phyloP scores from a whole-genome alignment of 2,329 filamentous ascomycete species.

The Scopulariopsis brevicaulis region DNA sequence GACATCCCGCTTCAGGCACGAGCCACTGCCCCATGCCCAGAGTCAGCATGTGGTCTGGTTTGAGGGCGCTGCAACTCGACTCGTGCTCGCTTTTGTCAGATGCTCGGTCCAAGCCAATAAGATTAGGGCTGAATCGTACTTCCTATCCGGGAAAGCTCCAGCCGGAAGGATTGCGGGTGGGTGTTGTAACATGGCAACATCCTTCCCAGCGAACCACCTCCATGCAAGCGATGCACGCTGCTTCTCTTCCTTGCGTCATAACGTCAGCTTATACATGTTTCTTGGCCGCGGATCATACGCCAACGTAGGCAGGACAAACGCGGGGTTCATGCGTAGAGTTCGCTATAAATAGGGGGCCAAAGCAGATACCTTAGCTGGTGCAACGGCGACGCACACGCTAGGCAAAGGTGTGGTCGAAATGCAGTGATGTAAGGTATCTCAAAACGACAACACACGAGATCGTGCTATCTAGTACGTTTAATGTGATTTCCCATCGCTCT shows the following conservation, averaged over 20 bases:
- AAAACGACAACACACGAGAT: too few relatives aligned
- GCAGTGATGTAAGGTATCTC: too few relatives aligned
- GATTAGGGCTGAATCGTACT: not conserved
- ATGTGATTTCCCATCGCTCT: too few relatives aligned
- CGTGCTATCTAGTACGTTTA: too few relatives aligned
- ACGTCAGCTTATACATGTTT: not conserved
- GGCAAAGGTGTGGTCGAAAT: too few relatives aligned
- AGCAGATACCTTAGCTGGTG: not conserved
- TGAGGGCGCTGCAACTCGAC: not conserved
- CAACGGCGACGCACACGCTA: too few relatives aligned
- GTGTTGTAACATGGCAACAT: not conserved
- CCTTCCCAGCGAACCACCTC: not conserved
- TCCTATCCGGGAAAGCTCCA: not conserved
- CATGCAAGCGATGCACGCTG: not conserved
- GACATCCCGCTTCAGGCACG: not conserved
- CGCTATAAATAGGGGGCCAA: not conserved
- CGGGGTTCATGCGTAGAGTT: not conserved
- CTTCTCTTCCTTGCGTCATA: not conserved
- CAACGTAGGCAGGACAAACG: not conserved
- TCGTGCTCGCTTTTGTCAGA: not conserved
- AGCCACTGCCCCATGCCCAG: not conserved
- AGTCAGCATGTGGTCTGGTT: not conserved
- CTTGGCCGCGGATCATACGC: not conserved
- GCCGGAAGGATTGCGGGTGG: not conserved
- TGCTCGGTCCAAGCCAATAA: not conserved